Evolutionary conservation across 1,139 yeast species (phyloP), one percentile per base, ranked within the genome.

Genomic region (Lodderomyces pseudojiufengensis): DNA sequence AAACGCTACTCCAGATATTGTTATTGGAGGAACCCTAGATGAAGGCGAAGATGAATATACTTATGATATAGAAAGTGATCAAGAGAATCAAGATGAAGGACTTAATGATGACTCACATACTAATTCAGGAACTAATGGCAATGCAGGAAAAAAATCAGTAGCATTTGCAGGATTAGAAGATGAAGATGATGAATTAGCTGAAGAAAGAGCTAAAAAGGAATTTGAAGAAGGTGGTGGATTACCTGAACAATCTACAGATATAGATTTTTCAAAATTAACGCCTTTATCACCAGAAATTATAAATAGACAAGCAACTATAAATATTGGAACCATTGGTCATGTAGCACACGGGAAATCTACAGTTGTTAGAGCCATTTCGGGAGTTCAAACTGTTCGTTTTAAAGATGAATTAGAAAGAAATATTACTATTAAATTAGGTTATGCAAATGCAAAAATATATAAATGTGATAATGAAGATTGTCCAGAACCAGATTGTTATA

Each of bases 341-440:
- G 99, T 94, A 54, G 51, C 48, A 27, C 99, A 94, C 72, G 99
- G 99, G 68, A 94, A 94, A 64, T 84, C 95, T 36, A 94, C 99
- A 9, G 98, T 94, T 38, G 98, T 94, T 36, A 85, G 95, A 68
- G 99, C 99, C 47, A 94, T 94, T 50, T 90, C 97, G 2, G 98
- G 98, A 41, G 97, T 94, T 31, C 98, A 92, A 64, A 94, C 98
- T 12, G 98, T 94, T 49, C 85, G 98, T 67, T 94, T 94, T 76
- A 92, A 90, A 75, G 95, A 90, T 67, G 97, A 92, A 63, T 77
- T 94, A 60, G 98, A 94, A 74, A 87, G 99, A 78, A 94, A 94
- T 57, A 94, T 94, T 73, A 94, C 98, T 55, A 94, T 94, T 61
- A 92, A 94, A 68, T 77, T 94, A 55, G 98, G 98, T 59, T 94